These are phyloP conservation scores for Plasmodium coatneyi DNA, from an alignment of 169 alveolate species.

Conservation along the genomic window DNA sequence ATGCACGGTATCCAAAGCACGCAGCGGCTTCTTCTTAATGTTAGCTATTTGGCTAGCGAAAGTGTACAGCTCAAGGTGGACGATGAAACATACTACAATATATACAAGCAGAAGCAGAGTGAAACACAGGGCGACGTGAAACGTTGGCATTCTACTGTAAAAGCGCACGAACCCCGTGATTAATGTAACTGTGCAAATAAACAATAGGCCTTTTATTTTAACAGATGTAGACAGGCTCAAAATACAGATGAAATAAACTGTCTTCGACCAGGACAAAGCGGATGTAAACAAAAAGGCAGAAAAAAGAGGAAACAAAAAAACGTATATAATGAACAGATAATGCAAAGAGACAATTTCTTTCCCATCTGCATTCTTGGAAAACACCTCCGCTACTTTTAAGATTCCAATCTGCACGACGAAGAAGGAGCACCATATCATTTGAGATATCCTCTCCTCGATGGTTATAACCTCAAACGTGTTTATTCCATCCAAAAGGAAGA, in stretches of 20 bases:
- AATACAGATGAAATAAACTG: constrained; percentile 25
- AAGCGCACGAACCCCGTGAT: constrained; percentile 43
- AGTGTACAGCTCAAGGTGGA: constrained; percentile 28
- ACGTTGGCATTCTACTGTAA: constrained; percentile 13
- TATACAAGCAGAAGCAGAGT: constrained; percentile 19
- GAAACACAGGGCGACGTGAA: not conserved
- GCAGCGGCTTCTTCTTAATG: constrained; percentile 57
- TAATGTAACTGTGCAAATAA: constrained; percentile 23
- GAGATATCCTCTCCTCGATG: constrained; percentile 36
- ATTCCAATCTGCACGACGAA: constrained; percentile 37
- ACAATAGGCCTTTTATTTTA: constrained; percentile 23
- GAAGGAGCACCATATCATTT: constrained; percentile 56
- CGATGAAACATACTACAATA: constrained; percentile 10
- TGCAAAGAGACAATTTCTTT: constrained; percentile 15
- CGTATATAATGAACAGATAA: constrained; percentile 47
- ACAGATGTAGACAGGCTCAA: constrained; percentile 57
- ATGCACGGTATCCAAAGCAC: constrained; percentile 58
- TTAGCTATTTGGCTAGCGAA: constrained; percentile 47
- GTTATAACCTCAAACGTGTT: constrained; percentile 58
- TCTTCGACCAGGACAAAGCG: constrained; percentile 66
- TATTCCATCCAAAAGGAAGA: constrained; percentile 67
- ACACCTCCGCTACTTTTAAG: constrained; percentile 59
- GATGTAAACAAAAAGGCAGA: constrained; percentile 55
- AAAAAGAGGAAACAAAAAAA: constrained; percentile 32
- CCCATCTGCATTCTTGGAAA: constrained; percentile 5